phyloP scores from a whole-genome alignment of 2,329 filamentous ascomycete genomes.

The Endothia cerciana region DNA sequence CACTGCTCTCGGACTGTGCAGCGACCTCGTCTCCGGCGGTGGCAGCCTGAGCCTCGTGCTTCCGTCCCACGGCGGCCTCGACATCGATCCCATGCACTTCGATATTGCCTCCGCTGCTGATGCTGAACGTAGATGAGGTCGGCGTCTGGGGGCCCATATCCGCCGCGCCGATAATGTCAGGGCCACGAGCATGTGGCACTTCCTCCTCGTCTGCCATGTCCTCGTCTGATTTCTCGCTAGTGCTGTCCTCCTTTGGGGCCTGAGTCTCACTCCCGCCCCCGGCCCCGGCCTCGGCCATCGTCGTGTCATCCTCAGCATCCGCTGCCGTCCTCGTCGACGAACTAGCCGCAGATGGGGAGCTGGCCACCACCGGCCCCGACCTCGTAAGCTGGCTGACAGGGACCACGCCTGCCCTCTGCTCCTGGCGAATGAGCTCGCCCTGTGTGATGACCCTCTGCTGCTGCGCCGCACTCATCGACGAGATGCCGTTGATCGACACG shows the following conservation, averaged over 20 bases:
- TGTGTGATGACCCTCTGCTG: constrained; percentile 68
- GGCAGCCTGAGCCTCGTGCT: constrained; percentile 37
- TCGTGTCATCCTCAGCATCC: constrained; percentile 29
- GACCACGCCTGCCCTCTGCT: constrained; percentile 80
- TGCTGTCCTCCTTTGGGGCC: constrained; percentile 32
- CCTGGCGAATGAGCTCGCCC: constrained; percentile 82
- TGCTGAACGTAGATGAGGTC: constrained; percentile 43
- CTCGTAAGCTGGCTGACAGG: constrained; percentile 65
- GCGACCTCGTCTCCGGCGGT: constrained; percentile 27
- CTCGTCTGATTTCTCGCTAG: constrained; percentile 39
- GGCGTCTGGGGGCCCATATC: constrained; percentile 78
- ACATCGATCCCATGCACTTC: constrained; percentile 61
- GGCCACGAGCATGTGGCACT: constrained; percentile 80
- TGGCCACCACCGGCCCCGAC: constrained; percentile 37
- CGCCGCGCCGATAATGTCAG: constrained; percentile 80
- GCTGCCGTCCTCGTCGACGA: constrained; percentile 12
- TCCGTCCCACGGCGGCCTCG: constrained; percentile 64
- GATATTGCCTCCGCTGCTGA: constrained; percentile 44
- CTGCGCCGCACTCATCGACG: constrained; percentile 50
- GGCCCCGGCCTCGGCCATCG: constrained; percentile 26
- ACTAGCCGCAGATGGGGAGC: constrained; percentile 32
- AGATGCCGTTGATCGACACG: constrained; percentile 72
- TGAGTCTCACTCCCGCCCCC: constrained; percentile 37
- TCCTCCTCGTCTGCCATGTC: constrained; percentile 60
- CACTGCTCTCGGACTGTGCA: constrained; percentile 26